Evolutionary conservation across 768 basidiomycete genomes (phyloP).

Genomic region (Macrolepiota fuliginosa): DNA sequence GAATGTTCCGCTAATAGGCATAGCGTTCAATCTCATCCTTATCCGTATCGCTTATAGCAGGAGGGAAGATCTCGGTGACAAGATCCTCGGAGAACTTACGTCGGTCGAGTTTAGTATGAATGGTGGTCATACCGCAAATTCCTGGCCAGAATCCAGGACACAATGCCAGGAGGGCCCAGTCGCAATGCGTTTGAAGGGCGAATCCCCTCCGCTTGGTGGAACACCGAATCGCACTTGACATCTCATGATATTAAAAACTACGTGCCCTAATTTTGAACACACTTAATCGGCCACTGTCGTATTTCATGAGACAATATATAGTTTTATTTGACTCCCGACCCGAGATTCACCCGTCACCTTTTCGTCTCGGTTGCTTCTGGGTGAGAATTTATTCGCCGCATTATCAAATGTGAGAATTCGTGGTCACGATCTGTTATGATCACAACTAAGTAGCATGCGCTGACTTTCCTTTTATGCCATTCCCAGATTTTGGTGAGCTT

Average conservation of each 20-base stretch:
- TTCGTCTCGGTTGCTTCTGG: background rate
- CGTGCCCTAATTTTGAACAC: background rate
- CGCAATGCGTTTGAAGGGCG: background rate
- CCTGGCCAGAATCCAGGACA: background rate
- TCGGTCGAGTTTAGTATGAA: background rate
- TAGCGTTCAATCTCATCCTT: conserved; percentile 9
- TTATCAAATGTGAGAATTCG: too few species aligned
- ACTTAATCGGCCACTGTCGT: background rate
- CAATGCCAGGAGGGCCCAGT: background rate
- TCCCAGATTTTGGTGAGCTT: too few species aligned
- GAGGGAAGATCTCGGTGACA: background rate
- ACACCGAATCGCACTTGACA: too few species aligned
- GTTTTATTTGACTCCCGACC: background rate
- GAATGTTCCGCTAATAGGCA: conserved; percentile 7
- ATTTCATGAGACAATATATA: background rate
- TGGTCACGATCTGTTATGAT: too few species aligned
- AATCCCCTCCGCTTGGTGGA: too few species aligned
- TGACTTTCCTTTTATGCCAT: too few species aligned
- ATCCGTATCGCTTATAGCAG: conserved; percentile 3
- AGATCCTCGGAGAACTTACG: background rate
- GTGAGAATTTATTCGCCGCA: background rate
- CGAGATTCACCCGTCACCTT: background rate
- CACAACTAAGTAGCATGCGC: too few species aligned
- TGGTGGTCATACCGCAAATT: background rate
- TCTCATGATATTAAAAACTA: background rate